Conservation (phyloP, 2,329 filamentous ascomycete genomes). For the Ophiostoma pallidulum region DNA sequence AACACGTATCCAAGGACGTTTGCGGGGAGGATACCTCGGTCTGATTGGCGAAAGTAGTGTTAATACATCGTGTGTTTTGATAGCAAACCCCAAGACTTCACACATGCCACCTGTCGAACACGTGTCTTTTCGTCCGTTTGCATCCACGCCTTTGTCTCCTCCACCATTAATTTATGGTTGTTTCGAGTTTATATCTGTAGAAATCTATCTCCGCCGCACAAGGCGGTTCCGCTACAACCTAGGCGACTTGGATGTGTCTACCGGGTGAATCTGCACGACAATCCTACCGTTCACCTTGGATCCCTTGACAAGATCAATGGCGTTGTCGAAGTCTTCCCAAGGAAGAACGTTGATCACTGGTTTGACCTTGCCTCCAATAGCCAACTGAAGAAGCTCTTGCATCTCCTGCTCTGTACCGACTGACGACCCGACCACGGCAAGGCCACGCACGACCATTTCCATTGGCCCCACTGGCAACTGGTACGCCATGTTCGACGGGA, state of each 20-base stretch:
- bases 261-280: slow-evolving; percentile 3
- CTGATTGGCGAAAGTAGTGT: too few species aligned
- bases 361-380: background rate
- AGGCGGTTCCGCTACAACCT: too few species aligned
- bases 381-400: slow-evolving; percentile 8
- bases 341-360: slow-evolving; percentile 5
- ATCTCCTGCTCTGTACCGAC: slow-evolving; percentile 5
- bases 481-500: slow-evolving; percentile 5
- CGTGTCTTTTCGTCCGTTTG: too few species aligned
- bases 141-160: too few species aligned
- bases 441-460: slow-evolving; percentile 6
- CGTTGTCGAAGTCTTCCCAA: background rate
- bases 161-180: too few species aligned
- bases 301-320: slow-evolving; percentile 6
- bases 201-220: too few species aligned
- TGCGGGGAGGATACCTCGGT: too few species aligned
- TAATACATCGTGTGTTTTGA: too few species aligned
- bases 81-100: too few species aligned
- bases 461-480: slow-evolving; percentile 3
- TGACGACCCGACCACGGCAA: slow-evolving; percentile 5
- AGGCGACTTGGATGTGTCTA: background rate
- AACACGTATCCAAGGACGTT: too few species aligned
- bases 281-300: slow-evolving; percentile 7
- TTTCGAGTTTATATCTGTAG: too few species aligned
- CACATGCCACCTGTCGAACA: too few species aligned